Evolutionary conservation across 306 rosid species (phyloP).

Genomic region (Castanospermum australe): DNA sequence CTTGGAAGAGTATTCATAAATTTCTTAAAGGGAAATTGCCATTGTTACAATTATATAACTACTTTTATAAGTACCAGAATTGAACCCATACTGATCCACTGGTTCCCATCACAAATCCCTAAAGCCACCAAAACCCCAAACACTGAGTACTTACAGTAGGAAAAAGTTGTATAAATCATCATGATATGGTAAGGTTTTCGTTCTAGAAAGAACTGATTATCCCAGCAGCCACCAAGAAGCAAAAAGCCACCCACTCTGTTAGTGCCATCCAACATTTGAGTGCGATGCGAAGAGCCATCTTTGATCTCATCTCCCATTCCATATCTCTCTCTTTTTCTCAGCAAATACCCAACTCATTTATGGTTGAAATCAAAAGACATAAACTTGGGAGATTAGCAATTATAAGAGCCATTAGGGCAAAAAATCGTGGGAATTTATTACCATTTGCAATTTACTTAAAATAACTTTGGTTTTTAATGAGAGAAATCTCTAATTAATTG

Average conservation of each 20-base stretch:
- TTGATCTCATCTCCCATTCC: slow-evolving; percentile 5
- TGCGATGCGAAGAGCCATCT: not conserved
- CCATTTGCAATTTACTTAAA: not conserved
- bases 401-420: not conserved
- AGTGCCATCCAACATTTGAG: not conserved
- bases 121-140: not conserved
- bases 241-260: not conserved
- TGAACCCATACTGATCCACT: too few species aligned
- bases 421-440: not conserved
- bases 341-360: not conserved
- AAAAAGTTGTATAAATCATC: not conserved
- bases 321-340: not conserved
- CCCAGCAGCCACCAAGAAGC: not conserved
- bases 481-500: too few species aligned
- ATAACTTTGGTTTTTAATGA: not conserved
- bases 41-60: too few species aligned
- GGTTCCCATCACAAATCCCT: too few species aligned
- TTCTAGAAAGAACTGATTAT: not conserved
- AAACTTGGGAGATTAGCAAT: not conserved
- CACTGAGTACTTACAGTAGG: not conserved
- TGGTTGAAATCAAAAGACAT: not conserved
- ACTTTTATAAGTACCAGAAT: too few species aligned
- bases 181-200: not conserved
- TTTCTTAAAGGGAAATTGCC: too few species aligned
- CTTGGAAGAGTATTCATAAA: too few species aligned